Conservation (phyloP, 1,284 basidiomycete species). For the Agroathelia rolfsii region DNA sequence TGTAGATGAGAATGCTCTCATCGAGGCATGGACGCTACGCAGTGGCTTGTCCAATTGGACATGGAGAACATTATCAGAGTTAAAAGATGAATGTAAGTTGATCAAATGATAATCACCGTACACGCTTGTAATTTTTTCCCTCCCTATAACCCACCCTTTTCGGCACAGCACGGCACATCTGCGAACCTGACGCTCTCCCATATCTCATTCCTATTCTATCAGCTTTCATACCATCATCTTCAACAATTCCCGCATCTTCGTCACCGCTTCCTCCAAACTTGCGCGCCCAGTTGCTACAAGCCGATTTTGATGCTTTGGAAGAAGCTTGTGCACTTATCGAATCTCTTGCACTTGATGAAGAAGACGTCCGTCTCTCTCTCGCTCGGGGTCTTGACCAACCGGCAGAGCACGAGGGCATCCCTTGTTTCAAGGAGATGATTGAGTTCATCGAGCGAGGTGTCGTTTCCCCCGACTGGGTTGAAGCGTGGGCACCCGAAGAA, state of each 20-base stretch:
- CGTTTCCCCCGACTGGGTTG: constrained; percentile 56
- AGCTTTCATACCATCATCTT: constrained; percentile 45
- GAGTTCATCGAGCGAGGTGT: constrained; percentile 63
- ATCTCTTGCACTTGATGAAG: constrained; percentile 64
- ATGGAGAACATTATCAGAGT: constrained; percentile 61
- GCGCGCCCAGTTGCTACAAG: constrained; percentile 43
- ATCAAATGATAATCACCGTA: no score
- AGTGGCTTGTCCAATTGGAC: constrained; percentile 62
- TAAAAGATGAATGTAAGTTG: constrained; percentile 50
- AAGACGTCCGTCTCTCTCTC: constrained; percentile 59
- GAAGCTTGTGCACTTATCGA: constrained; percentile 68
- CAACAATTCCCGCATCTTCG: no score
- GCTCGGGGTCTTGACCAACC: constrained; percentile 55
- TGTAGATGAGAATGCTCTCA: constrained; percentile 19
- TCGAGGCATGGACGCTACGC: constrained; percentile 58
- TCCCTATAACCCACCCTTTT: no score
- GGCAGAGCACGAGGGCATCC: constrained; percentile 44
- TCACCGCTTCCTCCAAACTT: constrained; percentile 26
- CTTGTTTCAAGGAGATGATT: constrained; percentile 53
- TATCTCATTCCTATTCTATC: constrained; percentile 48
- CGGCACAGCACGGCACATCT: constrained; percentile 39
- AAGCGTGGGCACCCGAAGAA: no score
- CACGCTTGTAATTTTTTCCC: no score
- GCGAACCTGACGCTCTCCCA: constrained; percentile 52
- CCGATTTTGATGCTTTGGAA: constrained; percentile 65